A percentile compares a stretch with the other conserved stretches of the same genome.
phyloP scores from a whole-genome alignment of 257 asterid species.

The Salvia hispanica region DNA sequence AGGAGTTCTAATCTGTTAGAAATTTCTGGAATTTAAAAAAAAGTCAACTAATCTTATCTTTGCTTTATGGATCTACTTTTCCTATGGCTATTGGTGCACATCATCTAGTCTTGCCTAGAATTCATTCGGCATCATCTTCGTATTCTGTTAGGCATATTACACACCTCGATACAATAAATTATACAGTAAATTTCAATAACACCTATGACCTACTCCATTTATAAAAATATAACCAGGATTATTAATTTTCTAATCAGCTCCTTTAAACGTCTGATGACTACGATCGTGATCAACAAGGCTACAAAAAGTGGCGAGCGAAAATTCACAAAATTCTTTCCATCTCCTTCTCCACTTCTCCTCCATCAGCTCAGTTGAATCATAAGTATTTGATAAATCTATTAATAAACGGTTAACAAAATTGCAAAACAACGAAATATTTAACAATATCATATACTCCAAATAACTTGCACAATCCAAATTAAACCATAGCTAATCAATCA shows the following conservation, averaged over 20 bases:
- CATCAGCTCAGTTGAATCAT: not conserved
- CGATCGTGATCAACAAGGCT: not conserved
- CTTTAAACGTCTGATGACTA: constrained; percentile 15
- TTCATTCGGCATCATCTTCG: constrained; percentile 6
- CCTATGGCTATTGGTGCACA: not conserved
- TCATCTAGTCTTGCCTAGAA: constrained; percentile 6
- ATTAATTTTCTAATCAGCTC: constrained; percentile 1
- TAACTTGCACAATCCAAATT: not conserved
- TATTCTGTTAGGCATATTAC: not conserved
- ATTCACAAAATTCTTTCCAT: not conserved
- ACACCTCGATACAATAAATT: not conserved
- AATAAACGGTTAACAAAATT: not conserved
- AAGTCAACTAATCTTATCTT: constrained; percentile 31
- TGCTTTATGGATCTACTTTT: constrained; percentile 24
- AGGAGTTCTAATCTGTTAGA: not conserved
- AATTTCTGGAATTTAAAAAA: not conserved
- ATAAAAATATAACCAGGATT: not conserved
- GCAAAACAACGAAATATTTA: not conserved
- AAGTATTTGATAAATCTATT: not conserved
- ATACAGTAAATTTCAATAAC: not conserved
- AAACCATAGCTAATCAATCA: constrained; percentile 5
- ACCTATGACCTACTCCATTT: not conserved
- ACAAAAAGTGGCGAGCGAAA: not conserved
- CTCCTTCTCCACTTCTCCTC: not conserved
- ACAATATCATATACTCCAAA: no score